phyloP scores from a whole-genome alignment of 2,329 filamentous ascomycete genomes.

The Huntiella abstrusa region DNA sequence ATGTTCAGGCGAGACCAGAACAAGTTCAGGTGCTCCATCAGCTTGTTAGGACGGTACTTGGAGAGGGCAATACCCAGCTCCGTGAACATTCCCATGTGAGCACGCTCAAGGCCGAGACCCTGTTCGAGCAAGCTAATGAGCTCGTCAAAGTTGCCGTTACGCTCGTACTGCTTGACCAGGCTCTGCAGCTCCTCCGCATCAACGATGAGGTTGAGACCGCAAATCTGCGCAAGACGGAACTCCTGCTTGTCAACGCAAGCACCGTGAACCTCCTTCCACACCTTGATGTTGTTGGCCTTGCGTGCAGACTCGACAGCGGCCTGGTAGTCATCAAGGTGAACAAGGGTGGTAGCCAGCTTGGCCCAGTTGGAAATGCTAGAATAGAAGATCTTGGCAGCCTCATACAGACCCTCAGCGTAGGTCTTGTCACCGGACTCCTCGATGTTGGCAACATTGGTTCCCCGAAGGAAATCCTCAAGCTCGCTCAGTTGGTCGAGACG shows the following conservation, averaged over 20 bases:
- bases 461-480: constrained; percentile 87
- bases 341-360: constrained; percentile 90
- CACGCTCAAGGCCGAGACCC: constrained; percentile 77
- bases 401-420: constrained; percentile 80
- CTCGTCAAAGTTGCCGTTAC: constrained; percentile 95
- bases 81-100: constrained; percentile 96
- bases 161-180: constrained; percentile 91
- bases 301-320: constrained; percentile 92
- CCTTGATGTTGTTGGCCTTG: constrained; percentile 97
- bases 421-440: constrained; percentile 97
- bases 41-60: constrained; percentile 83
- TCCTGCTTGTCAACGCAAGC: constrained; percentile 96
- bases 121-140: constrained; percentile 88
- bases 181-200: constrained; percentile 89
- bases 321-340: constrained; percentile 95
- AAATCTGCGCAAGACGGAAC: constrained; percentile 96
- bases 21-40: constrained; percentile 97
- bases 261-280: constrained; percentile 97
- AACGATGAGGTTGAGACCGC: constrained; percentile 91
- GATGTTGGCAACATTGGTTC: constrained; percentile 85
- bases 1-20: constrained; percentile 98
- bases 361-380: constrained; percentile 98
- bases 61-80: constrained; percentile 78
- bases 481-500: constrained; percentile 80
- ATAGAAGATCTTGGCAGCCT: constrained; percentile 98